These are phyloP conservation scores for Karstenula rhodostoma DNA, from an alignment of 2,329 filamentous ascomycete genomes.

Conservation along the genomic window DNA sequence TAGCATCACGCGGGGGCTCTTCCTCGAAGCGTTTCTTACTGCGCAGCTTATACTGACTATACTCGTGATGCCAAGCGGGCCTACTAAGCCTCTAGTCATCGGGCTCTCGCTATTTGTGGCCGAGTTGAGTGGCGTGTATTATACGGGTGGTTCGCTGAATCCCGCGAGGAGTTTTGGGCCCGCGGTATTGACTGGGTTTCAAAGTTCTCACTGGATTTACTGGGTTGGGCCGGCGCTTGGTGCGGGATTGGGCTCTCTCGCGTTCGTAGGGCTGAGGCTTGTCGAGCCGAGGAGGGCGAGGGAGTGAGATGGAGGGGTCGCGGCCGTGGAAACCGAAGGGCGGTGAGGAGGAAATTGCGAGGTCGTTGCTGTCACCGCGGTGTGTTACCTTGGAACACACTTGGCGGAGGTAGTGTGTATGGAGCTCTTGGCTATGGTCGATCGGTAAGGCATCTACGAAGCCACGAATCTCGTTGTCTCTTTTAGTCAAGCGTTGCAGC, in stretches of 20 bases:
- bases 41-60: conserved; percentile 45
- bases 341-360: not conserved
- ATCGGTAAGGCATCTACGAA: not conserved
- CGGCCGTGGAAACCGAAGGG: not conserved
- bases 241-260: not conserved
- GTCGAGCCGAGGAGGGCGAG: conserved; percentile 1
- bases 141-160: conserved; percentile 54
- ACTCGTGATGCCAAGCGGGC: conserved; percentile 62
- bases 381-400: not conserved
- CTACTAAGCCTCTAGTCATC: conserved; percentile 66
- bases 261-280: conserved; percentile 5
- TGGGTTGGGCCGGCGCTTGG: conserved; percentile 6
- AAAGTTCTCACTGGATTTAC: conserved; percentile 11
- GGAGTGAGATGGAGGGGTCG: not conserved
- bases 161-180: conserved; percentile 56
- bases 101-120: conserved; percentile 73
- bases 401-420: not conserved
- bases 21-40: conserved; percentile 34
- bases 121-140: conserved; percentile 53
- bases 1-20: conserved; percentile 28
- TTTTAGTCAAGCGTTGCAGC: not conserved
- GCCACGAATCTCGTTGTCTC: not conserved
- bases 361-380: not conserved
- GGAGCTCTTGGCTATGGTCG: not conserved
- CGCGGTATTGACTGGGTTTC: conserved; percentile 40